Percentiles rank a stretch among this genome's conserved stretches.
phyloP scores from a whole-genome alignment of 2,329 filamentous ascomycete species.

The Dendryphion nanum region DNA sequence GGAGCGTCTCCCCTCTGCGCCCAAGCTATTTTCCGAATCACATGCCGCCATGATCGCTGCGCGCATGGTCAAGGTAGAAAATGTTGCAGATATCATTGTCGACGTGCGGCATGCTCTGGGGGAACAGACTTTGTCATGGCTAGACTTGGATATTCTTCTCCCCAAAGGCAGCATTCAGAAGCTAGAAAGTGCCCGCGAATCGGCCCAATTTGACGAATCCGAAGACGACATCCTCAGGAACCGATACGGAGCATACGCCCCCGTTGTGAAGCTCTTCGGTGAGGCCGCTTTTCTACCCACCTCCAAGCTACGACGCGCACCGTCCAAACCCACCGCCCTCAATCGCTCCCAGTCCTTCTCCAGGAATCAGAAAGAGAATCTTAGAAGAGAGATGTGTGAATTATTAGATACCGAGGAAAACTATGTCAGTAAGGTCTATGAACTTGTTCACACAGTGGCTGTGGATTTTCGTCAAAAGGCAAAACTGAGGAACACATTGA shows the following conservation, averaged over 20 bases:
- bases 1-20: conserved; percentile 60
- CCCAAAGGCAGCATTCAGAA: conserved; percentile 68
- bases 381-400: conserved; percentile 87
- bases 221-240: conserved; percentile 66
- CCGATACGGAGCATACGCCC: conserved; percentile 75
- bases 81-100: conserved; percentile 68
- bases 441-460: conserved; percentile 78
- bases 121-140: conserved; percentile 77
- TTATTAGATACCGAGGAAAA: conserved; percentile 90
- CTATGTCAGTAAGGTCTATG: conserved; percentile 85
- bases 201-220: conserved; percentile 58
- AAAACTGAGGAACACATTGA: conserved; percentile 55
- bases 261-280: conserved; percentile 75
- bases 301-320: conserved; percentile 76
- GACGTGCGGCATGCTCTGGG: conserved; percentile 74
- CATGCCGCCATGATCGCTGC: conserved; percentile 90
- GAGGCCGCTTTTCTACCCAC: conserved; percentile 86
- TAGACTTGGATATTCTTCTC: conserved; percentile 84
- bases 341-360: conserved; percentile 77
- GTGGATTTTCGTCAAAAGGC: conserved; percentile 74
- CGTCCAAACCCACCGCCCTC: conserved; percentile 79
- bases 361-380: conserved; percentile 76
- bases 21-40: conserved; percentile 79
- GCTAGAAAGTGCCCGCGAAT: conserved; percentile 44
- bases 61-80: conserved; percentile 79